These are phyloP conservation scores for Lepidopterella palustris DNA, from an alignment of 495 filamentous ascomycete species.

Conservation along the genomic window DNA sequence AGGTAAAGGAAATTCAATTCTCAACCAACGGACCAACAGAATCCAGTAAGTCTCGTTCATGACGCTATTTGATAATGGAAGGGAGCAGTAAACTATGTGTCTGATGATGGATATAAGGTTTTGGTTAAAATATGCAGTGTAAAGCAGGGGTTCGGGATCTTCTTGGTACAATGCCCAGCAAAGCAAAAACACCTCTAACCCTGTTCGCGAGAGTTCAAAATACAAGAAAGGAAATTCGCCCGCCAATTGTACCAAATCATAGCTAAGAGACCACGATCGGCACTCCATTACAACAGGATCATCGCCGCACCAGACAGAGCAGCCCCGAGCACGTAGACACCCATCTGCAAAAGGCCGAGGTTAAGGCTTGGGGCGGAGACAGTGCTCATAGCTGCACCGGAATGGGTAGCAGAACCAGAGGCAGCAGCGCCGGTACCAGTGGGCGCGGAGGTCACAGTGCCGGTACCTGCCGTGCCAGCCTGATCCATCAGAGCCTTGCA, in stretches of 20 bases:
- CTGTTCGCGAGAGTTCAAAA: neutral
- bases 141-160: neutral
- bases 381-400: constrained; percentile 38
- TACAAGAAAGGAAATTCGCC: constrained; percentile 2
- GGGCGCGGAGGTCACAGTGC: constrained; percentile 52
- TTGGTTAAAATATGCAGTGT: too few species aligned
- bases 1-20: neutral
- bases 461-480: constrained; percentile 59
- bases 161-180: neutral
- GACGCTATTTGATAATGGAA: neutral
- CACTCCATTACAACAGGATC: constrained; percentile 59
- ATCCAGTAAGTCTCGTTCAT: neutral
- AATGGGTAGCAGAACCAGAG: constrained; percentile 33
- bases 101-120: too few species aligned
- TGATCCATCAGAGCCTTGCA: constrained; percentile 52
- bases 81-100: neutral
- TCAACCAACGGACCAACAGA: neutral
- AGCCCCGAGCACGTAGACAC: constrained; percentile 62
- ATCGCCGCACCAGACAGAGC: constrained; percentile 64
- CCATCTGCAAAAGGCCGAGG: constrained; percentile 58
- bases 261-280: neutral
- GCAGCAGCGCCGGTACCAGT: constrained; percentile 40
- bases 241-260: neutral
- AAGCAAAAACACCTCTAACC: constrained; percentile 5
- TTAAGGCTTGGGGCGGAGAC: constrained; percentile 50